These are phyloP conservation scores for Dothistroma septosporum DNA, from an alignment of 2,329 filamentous ascomycete genomes.

Conservation along the genomic window DNA sequence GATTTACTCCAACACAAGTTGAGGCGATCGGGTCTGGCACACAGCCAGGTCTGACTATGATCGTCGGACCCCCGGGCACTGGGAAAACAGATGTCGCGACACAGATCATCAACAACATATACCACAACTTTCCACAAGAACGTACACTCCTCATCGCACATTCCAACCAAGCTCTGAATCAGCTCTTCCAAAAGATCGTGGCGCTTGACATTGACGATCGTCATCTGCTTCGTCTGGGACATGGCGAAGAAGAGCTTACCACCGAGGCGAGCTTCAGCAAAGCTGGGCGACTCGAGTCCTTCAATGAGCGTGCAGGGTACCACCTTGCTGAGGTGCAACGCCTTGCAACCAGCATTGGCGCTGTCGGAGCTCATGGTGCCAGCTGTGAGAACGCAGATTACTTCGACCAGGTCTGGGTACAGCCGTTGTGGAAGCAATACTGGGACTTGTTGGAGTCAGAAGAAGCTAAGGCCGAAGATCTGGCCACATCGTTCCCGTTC, in stretches of 20 bases:
- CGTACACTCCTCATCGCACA: constrained; percentile 90
- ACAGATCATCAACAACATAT: constrained; percentile 98
- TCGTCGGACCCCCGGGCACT: constrained; percentile 92
- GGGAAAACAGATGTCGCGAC: constrained; percentile 99
- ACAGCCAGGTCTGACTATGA: constrained; percentile 87
- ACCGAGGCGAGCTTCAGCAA: constrained; percentile 88
- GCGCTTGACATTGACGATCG: constrained; percentile 92
- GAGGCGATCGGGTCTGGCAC: constrained; percentile 91
- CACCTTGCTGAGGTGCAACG: constrained; percentile 81
- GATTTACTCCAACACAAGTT: constrained; percentile 86
- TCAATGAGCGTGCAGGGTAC: constrained; percentile 77
- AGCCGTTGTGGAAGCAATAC: constrained; percentile 85
- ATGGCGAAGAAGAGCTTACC: constrained; percentile 90
- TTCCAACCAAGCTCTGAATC: constrained; percentile 96
- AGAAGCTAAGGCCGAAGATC: constrained; percentile 49
- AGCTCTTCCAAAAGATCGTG: constrained; percentile 97
- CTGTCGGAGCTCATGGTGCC: constrained; percentile 89
- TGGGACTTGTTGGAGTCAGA: constrained; percentile 58
- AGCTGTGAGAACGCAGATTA: constrained; percentile 96
- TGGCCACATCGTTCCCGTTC: constrained; percentile 79
- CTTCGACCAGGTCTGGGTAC: constrained; percentile 88
- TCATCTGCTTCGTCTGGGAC: constrained; percentile 85
- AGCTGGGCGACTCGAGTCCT: constrained; percentile 88
- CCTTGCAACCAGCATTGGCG: constrained; percentile 76
- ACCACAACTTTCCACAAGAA: constrained; percentile 93